Evolutionary conservation across 805 yeast genomes (phyloP).

Genomic region (Starmerella potacharoeniae): DNA sequence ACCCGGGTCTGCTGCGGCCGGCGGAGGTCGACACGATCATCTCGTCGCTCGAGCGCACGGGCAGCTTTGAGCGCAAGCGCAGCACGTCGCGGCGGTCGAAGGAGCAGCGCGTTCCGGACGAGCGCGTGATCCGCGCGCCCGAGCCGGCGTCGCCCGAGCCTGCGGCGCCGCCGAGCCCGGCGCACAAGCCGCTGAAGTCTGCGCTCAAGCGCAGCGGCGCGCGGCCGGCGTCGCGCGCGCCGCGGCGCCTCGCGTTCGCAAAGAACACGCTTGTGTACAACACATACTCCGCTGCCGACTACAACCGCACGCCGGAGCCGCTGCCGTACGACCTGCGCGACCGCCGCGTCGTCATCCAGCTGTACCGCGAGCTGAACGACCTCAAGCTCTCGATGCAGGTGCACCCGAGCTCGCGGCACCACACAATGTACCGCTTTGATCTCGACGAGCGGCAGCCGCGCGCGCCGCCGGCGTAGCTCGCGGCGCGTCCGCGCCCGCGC

Average conservation of each 20-base stretch:
- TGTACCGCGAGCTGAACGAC: slow-evolving; percentile 72
- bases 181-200: not conserved
- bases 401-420: slow-evolving; percentile 50
- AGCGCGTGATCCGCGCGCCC: slow-evolving; percentile 21
- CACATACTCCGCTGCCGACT: slow-evolving; percentile 70
- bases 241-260: slow-evolving; percentile 39
- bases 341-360: slow-evolving; percentile 64
- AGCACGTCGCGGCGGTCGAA: slow-evolving; percentile 19
- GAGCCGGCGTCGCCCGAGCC: not conserved
- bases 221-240: not conserved
- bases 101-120: slow-evolving; percentile 26
- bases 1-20: slow-evolving; percentile 11
- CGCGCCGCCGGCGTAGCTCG: not conserved
- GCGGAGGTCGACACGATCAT: slow-evolving; percentile 28
- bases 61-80: slow-evolving; percentile 28
- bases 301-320: slow-evolving; percentile 84
- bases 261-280: slow-evolving; percentile 74
- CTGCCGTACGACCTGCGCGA: slow-evolving; percentile 90
- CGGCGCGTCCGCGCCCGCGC: not conserved
- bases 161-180: not conserved
- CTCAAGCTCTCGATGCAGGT: slow-evolving; percentile 72
- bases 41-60: slow-evolving; percentile 28
- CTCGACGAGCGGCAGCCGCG: not conserved
- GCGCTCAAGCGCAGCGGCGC: not conserved
- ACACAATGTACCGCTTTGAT: not conserved